A percentile compares a stretch with the other conserved stretches of the same genome.
Evolutionary conservation across 176 grass and related monocot genomes (phyloP).

Genomic region (Melocanna baccifera): DNA sequence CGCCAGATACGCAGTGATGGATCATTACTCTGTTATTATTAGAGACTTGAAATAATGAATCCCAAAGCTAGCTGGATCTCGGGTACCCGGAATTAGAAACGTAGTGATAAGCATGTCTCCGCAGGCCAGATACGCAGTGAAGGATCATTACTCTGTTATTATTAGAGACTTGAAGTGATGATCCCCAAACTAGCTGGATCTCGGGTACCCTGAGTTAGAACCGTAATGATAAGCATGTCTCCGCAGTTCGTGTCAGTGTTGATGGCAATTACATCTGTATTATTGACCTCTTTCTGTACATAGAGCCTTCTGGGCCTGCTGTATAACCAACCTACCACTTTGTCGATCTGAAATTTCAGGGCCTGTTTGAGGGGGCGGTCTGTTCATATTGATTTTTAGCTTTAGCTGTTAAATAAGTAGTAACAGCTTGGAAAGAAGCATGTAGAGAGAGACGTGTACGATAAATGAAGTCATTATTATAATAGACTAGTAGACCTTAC

Average conservation of each 20-base stretch:
- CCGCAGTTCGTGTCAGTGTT: slow-evolving; percentile 17
- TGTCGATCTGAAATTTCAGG: background rate
- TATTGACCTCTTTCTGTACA: slow-evolving; percentile 36
- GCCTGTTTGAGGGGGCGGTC: no score
- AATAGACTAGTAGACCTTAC: no score
- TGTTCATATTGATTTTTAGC: no score
- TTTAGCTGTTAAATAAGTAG: no score
- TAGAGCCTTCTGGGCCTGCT: slow-evolving; percentile 11
- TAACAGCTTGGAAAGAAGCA: no score
- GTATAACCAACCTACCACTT: slow-evolving; percentile 16
- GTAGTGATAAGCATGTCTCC: slow-evolving; percentile 14
- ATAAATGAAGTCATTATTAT: no score
- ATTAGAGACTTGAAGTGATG: slow-evolving; percentile 25
- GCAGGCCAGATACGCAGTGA: background rate
- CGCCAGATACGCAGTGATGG: slow-evolving; percentile 1
- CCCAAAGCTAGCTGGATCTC: slow-evolving; percentile 30
- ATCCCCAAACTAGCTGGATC: slow-evolving; percentile 27
- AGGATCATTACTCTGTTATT: slow-evolving; percentile 32
- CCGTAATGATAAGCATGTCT: slow-evolving; percentile 19
- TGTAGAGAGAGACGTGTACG: no score
- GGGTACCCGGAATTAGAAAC: slow-evolving; percentile 10
- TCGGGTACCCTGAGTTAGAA: slow-evolving; percentile 13
- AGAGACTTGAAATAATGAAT: slow-evolving; percentile 21
- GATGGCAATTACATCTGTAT: slow-evolving; percentile 36
- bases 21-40: slow-evolving; percentile 36